A percentile compares a stretch with the other conserved stretches of the same genome.
These are phyloP conservation scores for Suhomyces taliae DNA, from an alignment of 1,139 yeast species.

Conservation along the genomic window DNA sequence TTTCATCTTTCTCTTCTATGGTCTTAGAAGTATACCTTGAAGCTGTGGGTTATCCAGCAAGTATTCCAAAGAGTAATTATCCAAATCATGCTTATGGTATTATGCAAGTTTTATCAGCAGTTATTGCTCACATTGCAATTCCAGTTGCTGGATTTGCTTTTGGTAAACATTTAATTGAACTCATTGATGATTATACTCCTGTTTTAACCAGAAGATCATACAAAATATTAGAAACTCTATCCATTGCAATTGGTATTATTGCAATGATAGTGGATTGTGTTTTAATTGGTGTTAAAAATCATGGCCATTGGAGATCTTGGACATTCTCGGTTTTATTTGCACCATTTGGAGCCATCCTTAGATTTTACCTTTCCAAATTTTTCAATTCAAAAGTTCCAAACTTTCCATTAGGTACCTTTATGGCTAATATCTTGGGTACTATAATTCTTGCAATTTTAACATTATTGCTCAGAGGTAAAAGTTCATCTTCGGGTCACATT, in stretches of 20 bases:
- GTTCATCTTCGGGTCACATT: conserved; percentile 20
- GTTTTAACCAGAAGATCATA: conserved; percentile 23
- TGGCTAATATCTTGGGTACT: conserved; percentile 64
- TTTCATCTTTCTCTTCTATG: conserved; percentile 79
- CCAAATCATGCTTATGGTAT: conserved; percentile 80
- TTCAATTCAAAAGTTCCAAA: conserved; percentile 41
- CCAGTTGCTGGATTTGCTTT: conserved; percentile 35
- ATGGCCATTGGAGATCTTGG: conserved; percentile 61
- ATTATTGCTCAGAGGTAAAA: conserved; percentile 50
- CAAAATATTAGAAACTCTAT: conserved; percentile 19
- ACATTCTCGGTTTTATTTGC: conserved; percentile 57
- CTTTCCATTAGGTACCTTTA: conserved; percentile 76
- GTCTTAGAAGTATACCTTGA: conserved; percentile 61
- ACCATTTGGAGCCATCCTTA: conserved; percentile 62
- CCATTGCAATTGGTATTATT: conserved; percentile 26
- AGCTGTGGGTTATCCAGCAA: conserved; percentile 47
- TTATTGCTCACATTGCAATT: conserved; percentile 35
- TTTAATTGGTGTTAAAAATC: conserved; percentile 36
- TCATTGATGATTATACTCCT: conserved; percentile 17
- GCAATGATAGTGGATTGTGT: conserved; percentile 46
- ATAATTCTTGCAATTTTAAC: conserved; percentile 55
- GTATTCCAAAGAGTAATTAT: conserved; percentile 28
- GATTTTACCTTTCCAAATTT: conserved; percentile 55
- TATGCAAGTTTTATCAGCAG: conserved; percentile 54
- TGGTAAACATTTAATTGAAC: conserved; percentile 32